Evolutionary conservation across 2,329 filamentous ascomycete genomes (phyloP).

Genomic region (Cytospora chrysosperma): DNA sequence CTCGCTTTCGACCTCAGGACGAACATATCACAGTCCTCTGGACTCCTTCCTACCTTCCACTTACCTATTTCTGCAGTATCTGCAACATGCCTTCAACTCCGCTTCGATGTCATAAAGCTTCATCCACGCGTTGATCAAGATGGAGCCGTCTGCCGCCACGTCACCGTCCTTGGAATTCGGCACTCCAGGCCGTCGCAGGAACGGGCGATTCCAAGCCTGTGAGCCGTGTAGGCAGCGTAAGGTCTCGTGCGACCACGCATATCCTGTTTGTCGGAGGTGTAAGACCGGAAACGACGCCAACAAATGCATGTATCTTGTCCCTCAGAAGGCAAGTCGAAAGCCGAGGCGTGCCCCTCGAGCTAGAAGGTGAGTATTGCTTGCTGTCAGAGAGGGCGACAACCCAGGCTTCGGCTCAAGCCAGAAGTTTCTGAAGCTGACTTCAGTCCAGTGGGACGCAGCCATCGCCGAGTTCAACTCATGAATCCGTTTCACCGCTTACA

Average conservation of each 20-base stretch:
- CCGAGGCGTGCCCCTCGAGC: constrained; percentile 13
- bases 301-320: constrained; percentile 38
- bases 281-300: constrained; percentile 34
- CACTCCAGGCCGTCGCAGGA: constrained; percentile 25
- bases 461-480: background rate
- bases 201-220: constrained; percentile 27
- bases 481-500: background rate
- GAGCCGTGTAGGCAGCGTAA: constrained; percentile 43
- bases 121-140: background rate
- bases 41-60: too few relatives aligned
- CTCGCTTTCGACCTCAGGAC: too few relatives aligned
- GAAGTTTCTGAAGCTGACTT: background rate
- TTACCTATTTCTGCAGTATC: too few relatives aligned
- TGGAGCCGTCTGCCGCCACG: background rate
- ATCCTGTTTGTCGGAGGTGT: constrained; percentile 42
- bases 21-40: too few relatives aligned
- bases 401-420: background rate
- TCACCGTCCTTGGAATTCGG: constrained; percentile 14
- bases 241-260: constrained; percentile 43
- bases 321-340: constrained; percentile 19
- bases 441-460: background rate
- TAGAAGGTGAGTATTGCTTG: background rate
- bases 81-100: background rate
- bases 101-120: background rate
- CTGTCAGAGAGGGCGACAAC: background rate